Conservation (phyloP, 805 yeast species). For the Candida glaebosa region DNA sequence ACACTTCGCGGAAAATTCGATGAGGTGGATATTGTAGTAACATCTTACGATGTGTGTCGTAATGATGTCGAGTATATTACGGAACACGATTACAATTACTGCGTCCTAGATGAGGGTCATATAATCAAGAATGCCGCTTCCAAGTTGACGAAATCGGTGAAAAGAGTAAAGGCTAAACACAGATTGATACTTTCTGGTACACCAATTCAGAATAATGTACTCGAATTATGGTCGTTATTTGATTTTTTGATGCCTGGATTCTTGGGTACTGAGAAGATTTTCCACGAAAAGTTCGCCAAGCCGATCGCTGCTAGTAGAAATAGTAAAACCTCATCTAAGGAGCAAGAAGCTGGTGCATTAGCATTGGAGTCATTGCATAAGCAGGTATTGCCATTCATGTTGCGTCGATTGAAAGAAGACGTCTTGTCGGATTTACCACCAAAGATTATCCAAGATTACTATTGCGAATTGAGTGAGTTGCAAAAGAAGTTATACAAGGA, state of each 20-base stretch:
- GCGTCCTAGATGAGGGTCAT: conserved; percentile 97
- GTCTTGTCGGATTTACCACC: conserved; percentile 96
- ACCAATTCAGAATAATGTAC: conserved; percentile 95
- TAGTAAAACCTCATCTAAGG: conserved; percentile 83
- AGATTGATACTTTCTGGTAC: conserved; percentile 92
- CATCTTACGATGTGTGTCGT: conserved; percentile 94
- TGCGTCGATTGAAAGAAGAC: conserved; percentile 93
- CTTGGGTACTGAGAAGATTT: conserved; percentile 88
- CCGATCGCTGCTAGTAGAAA: conserved; percentile 94
- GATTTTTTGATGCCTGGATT: conserved; percentile 99
- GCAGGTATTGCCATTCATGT: conserved; percentile 93
- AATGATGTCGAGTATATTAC: conserved; percentile 74
- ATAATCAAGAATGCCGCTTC: conserved; percentile 90
- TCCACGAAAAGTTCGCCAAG: conserved; percentile 94
- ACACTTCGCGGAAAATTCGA: conserved; percentile 50
- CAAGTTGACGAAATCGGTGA: conserved; percentile 85
- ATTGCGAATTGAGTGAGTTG: conserved; percentile 89
- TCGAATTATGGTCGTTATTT: conserved; percentile 95
- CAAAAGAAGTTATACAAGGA: conserved; percentile 87
- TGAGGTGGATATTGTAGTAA: conserved; percentile 78
- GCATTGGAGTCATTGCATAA: conserved; percentile 95
- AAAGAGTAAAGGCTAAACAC: conserved; percentile 79
- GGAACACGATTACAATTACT: conserved; percentile 75
- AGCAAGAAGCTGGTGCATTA: conserved; percentile 94
- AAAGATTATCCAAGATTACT: conserved; percentile 95